phyloP scores from a whole-genome alignment of 2,329 filamentous ascomycete species.

The Pestalotiopsis sp. region DNA sequence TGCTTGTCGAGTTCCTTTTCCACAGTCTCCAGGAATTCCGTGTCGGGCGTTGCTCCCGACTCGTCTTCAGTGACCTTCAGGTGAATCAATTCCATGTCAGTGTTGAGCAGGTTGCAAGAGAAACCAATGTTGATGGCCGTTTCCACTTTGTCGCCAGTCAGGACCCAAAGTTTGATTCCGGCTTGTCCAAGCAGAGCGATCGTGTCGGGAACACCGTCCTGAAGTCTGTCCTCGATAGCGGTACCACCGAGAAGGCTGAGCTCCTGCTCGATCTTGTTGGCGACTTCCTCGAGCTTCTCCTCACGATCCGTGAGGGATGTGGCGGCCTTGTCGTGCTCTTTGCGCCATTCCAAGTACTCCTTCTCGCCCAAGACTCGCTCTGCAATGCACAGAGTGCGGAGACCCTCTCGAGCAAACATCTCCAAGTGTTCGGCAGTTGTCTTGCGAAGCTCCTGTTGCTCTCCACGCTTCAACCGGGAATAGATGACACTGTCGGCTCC shows the following conservation, averaged over 20 bases:
- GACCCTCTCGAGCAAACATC: conserved; percentile 93
- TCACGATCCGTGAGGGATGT: conserved; percentile 84
- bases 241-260: conserved; percentile 88
- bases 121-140: conserved; percentile 99
- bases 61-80: conserved; percentile 83
- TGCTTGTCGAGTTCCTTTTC: conserved; percentile 76
- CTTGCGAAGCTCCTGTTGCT: conserved; percentile 82
- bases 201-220: conserved; percentile 95
- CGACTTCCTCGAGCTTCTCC: conserved; percentile 87
- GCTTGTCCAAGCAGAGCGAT: conserved; percentile 89
- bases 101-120: conserved; percentile 95
- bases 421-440: conserved; percentile 92
- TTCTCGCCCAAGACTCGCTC: conserved; percentile 78
- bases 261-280: conserved; percentile 89
- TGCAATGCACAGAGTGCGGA: conserved; percentile 93
- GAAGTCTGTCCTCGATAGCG: conserved; percentile 94
- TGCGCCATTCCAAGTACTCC: conserved; percentile 84
- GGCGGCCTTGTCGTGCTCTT: conserved; percentile 84
- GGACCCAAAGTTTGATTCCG: conserved; percentile 97
- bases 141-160: conserved; percentile 98
- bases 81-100: conserved; percentile 95
- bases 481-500: conserved; percentile 98
- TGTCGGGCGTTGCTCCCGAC: conserved; percentile 47
- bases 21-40: conserved; percentile 57
- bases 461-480: conserved; percentile 80